Evolutionary conservation across 2,329 filamentous ascomycete species (phyloP).

Genomic region (Fusarium domesticum): DNA sequence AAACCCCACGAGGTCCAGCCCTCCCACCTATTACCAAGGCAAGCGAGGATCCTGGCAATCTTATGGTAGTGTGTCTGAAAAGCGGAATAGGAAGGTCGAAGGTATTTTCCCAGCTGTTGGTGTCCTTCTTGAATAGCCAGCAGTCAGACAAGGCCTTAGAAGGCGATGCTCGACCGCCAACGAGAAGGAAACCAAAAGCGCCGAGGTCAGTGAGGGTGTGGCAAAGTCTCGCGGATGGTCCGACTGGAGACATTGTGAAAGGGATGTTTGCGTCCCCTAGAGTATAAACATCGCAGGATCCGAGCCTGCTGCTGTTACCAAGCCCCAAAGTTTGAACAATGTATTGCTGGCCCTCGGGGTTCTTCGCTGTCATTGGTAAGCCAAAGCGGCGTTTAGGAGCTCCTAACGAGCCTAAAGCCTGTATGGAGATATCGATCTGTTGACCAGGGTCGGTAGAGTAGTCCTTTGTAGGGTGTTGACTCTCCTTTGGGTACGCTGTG

Average conservation of each 20-base stretch:
- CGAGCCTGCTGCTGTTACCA: constrained; percentile 43
- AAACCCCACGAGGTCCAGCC: constrained; percentile 45
- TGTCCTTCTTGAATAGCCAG: constrained; percentile 63
- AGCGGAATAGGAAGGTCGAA: constrained; percentile 66
- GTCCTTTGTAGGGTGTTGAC: background rate
- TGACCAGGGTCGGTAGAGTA: background rate
- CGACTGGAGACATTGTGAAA: constrained; percentile 29
- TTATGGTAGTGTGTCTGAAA: constrained; percentile 69
- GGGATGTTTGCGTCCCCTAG: constrained; percentile 14
- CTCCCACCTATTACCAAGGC: constrained; percentile 64
- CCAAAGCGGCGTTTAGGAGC: constrained; percentile 56
- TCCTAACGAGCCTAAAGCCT: constrained; percentile 8
- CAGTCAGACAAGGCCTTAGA: constrained; percentile 66
- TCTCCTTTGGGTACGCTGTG: constrained; percentile 11
- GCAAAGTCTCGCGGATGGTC: constrained; percentile 57
- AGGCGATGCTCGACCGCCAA: constrained; percentile 78
- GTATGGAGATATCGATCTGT: constrained; percentile 9
- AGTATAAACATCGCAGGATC: constrained; percentile 51
- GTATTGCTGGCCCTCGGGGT: constrained; percentile 41
- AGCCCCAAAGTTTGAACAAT: constrained; percentile 45
- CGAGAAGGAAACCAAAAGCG: constrained; percentile 58
- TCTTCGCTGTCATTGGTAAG: constrained; percentile 45
- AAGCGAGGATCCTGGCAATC: constrained; percentile 46
- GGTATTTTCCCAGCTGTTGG: constrained; percentile 58
- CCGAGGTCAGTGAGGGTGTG: constrained; percentile 70